Percentiles rank a stretch among this genome's conserved stretches.
phyloP scores from a whole-genome alignment of 208 protist species.

The Trypanosoma congolense region DNA sequence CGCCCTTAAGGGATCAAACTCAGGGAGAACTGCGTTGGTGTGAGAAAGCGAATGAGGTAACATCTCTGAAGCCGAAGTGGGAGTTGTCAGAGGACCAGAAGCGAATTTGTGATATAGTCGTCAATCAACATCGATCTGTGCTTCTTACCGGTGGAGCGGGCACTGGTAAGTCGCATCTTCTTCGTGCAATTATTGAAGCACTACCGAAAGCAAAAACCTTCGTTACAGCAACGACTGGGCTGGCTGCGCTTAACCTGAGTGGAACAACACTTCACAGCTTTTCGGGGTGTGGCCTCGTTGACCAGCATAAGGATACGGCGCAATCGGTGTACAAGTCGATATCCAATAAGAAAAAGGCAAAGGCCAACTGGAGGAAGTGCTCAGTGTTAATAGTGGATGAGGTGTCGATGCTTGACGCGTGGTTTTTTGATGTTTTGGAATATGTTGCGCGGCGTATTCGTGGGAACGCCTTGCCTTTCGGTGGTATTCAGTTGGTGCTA shows the following conservation, averaged over 20 bases:
- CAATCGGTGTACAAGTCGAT: constrained; percentile 33
- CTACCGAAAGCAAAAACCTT: constrained; percentile 49
- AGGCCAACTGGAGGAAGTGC: constrained; percentile 52
- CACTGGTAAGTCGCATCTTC: constrained; percentile 85
- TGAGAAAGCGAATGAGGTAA: too few relatives aligned
- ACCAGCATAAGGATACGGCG: constrained; percentile 9
- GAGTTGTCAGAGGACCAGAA: constrained; percentile 64
- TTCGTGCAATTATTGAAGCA: constrained; percentile 60
- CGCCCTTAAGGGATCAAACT: neutral
- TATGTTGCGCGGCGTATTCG: constrained; percentile 65
- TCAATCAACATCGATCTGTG: constrained; percentile 45
- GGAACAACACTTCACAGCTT: constrained; percentile 87
- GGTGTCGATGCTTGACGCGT: constrained; percentile 85
- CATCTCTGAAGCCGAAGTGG: neutral
- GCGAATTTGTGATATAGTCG: constrained; percentile 38
- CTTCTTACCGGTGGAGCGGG: constrained; percentile 87
- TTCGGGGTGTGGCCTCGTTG: constrained; percentile 64
- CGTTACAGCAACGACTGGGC: constrained; percentile 82
- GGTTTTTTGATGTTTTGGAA: constrained; percentile 80
- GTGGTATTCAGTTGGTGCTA: constrained; percentile 90
- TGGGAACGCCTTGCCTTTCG: constrained; percentile 63
- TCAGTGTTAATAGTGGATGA: constrained; percentile 87
- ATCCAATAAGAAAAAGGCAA: constrained; percentile 16
- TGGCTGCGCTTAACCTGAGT: constrained; percentile 82
- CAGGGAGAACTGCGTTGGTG: too few relatives aligned